phyloP scores from a whole-genome alignment of 1,139 yeast species.

The Ogataea hybrid region DNA sequence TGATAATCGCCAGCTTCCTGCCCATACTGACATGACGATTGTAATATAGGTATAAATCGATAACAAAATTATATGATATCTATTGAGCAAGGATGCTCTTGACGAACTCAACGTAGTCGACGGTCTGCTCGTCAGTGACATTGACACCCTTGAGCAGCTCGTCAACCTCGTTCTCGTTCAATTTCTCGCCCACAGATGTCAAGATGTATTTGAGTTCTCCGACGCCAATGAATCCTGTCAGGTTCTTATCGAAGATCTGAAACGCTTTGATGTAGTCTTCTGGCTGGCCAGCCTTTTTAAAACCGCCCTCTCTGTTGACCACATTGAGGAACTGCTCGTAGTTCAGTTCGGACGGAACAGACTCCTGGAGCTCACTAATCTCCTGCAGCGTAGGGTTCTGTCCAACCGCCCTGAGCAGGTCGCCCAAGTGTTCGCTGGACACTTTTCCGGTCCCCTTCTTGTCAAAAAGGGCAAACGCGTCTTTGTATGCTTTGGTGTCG shows the following conservation, averaged over 20 bases:
- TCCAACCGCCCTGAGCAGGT: conserved; percentile 92
- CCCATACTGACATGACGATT: conserved; percentile 51
- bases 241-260: conserved; percentile 96
- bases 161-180: conserved; percentile 87
- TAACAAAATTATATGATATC: conserved; percentile 14
- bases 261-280: conserved; percentile 97
- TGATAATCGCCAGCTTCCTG: conserved; percentile 90
- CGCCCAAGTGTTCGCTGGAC: conserved; percentile 86
- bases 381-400: conserved; percentile 97
- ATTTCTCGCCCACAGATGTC: conserved; percentile 91
- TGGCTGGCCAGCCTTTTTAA: conserved; percentile 87
- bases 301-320: conserved; percentile 85
- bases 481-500: conserved; percentile 56
- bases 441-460: conserved; percentile 95
- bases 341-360: conserved; percentile 49
- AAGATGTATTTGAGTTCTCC: conserved; percentile 94
- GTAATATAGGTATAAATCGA: conserved; percentile 11
- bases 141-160: conserved; percentile 94
- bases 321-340: conserved; percentile 77
- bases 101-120: conserved; percentile 92
- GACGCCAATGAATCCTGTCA: conserved; percentile 93
- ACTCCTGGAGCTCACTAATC: conserved; percentile 66
- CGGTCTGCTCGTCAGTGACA: conserved; percentile 90
- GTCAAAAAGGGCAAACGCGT: conserved; percentile 96
- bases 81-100: conserved; percentile 89